Evolutionary conservation across 306 rosid genomes (phyloP), one percentile per base, ranked within the genome.

Genomic region (Luffa acutangula): DNA sequence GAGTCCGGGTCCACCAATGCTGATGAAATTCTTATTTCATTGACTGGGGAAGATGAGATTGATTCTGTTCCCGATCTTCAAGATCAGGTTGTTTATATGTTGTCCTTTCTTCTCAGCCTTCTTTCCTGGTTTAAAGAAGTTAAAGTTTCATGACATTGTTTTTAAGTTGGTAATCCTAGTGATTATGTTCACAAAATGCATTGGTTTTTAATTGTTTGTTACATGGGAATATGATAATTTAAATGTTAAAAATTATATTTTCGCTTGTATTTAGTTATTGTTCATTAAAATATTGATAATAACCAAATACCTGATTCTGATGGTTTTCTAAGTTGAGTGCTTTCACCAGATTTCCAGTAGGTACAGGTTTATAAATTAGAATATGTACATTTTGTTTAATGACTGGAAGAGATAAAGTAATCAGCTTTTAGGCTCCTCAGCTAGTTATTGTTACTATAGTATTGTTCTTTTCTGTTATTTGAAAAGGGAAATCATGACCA

Each of bases 1-100:
- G 99, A 93, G 82, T 91, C 99, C 82, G 96, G 93, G 71, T 95
- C 97, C 82, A 89, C 92, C 51, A 95, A 87, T 88, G 88, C 89
- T 7, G 99, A 95, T 86, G 97, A 93, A 67, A 80, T 89, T 84
- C 84, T 95, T 75, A 84, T 93, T 83, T 80, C 91, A 86, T 84
- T 95, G 83, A 88, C 93, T 15, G 96, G 96, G 82, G 97, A 90
- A 73, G 93, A 84, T 79, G 99, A 90, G 86, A 81, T 86, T 64
- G 97, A 91, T 84, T 86, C 94, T 59, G 88, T 74, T 86, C 93
- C 97, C 39, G 93, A 95, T 89, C 96, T 86, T 87, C 91, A 90
- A 82, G 99, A 91, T 77, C 99, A 95, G 78, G 78, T 75, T 20
- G 63, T 69, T 69, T 79, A 72, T 83, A 62, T 75, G 15, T 70